phyloP scores from a whole-genome alignment of 2,329 filamentous ascomycete genomes.

The Colletotrichum scovillei region DNA sequence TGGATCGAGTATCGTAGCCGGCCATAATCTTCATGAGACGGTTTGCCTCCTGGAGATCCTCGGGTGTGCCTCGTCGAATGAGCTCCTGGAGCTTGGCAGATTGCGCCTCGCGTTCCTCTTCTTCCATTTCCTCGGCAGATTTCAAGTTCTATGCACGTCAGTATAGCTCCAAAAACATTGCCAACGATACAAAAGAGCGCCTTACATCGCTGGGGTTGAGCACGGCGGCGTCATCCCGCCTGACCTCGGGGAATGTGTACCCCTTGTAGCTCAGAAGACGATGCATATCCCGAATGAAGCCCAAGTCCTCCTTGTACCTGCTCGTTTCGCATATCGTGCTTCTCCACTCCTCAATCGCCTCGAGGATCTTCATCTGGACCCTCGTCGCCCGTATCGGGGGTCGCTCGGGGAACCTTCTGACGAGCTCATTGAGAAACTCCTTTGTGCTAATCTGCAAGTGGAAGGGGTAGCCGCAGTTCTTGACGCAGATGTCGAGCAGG shows the following conservation, averaged over 20 bases:
- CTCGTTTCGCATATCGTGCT: conserved; percentile 98
- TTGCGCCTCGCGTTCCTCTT: conserved; percentile 93
- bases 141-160: conserved; percentile 78
- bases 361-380: conserved; percentile 92
- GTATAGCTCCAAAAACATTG: background rate
- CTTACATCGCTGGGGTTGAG: conserved; percentile 95
- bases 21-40: conserved; percentile 99
- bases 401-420: conserved; percentile 93
- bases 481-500: conserved; percentile 98
- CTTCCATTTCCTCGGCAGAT: conserved; percentile 98
- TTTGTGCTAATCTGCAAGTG: conserved; percentile 99
- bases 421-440: conserved; percentile 98
- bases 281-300: conserved; percentile 98
- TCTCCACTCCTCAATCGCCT: conserved; percentile 98
- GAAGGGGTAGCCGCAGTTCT: conserved; percentile 99
- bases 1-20: conserved; percentile 92
- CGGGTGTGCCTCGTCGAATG: conserved; percentile 89
- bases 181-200: conserved; percentile 38
- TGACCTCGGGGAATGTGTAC: conserved; percentile 93
- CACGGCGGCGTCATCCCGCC: conserved; percentile 93
- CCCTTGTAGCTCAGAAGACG: conserved; percentile 95
- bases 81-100: conserved; percentile 98
- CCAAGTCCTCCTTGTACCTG: conserved; percentile 95
- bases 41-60: conserved; percentile 96
- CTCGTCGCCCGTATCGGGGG: conserved; percentile 87